Percentiles rank a stretch among this genome's conserved stretches.
Conservation (phyloP, 805 yeast genomes). For the Komagataella ulmi region DNA sequence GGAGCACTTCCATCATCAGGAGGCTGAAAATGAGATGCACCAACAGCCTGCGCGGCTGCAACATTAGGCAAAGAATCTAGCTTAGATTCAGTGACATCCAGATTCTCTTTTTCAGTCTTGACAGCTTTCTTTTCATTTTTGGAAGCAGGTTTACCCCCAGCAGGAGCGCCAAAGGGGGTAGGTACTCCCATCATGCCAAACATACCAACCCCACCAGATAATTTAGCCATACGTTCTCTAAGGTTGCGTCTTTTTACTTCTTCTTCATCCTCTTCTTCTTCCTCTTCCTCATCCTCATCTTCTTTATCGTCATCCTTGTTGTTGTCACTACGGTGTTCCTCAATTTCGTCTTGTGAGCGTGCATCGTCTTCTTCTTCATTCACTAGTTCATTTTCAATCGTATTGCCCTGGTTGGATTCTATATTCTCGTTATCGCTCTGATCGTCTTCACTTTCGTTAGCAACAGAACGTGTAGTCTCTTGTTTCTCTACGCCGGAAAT, state of each 20-base stretch:
- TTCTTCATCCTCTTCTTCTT: constrained; percentile 60
- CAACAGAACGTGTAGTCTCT: too few species aligned
- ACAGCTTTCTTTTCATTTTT: constrained; percentile 13
- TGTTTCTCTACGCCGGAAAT: neutral
- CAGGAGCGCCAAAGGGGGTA: constrained; percentile 15
- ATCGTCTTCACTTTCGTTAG: too few species aligned
- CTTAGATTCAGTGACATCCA: neutral
- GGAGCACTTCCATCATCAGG: neutral
- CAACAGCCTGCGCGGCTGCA: neutral
- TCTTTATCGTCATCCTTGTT: constrained; percentile 33
- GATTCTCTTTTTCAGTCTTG: constrained; percentile 10
- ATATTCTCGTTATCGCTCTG: neutral
- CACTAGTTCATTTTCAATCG: neutral
- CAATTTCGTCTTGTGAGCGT: neutral
- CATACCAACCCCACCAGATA: constrained; percentile 78
- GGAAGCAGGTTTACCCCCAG: constrained; percentile 2
- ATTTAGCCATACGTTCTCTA: constrained; percentile 91
- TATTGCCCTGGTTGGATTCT: neutral
- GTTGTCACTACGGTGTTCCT: constrained; percentile 13
- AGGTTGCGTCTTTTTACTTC: constrained; percentile 63
- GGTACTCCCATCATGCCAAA: constrained; percentile 56
- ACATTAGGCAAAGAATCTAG: neutral
- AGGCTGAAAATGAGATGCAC: neutral
- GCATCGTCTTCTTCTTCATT: neutral
- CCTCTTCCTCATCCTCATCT: constrained; percentile 39